Percentiles rank a stretch among this genome's conserved stretches.
Conservation (phyloP, 1,284 basidiomycete species). For the Sphaerobolus stellatus region DNA sequence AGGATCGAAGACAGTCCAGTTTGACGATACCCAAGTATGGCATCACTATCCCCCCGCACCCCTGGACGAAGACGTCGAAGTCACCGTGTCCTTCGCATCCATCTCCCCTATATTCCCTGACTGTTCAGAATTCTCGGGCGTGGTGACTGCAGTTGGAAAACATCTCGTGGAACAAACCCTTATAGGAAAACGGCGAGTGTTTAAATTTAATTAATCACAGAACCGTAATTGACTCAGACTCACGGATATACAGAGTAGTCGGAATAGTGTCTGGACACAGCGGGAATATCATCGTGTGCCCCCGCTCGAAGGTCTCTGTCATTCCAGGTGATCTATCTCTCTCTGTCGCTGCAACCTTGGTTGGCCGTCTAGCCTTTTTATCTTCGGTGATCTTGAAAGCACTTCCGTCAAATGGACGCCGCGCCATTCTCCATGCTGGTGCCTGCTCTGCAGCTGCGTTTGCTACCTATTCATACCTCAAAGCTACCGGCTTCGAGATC, state of each 20-base stretch:
- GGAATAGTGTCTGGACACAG: not conserved
- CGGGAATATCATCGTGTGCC: not conserved
- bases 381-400: not conserved
- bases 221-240: not conserved
- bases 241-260: not conserved
- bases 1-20: slow-evolving; percentile 2
- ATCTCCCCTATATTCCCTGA: slow-evolving; percentile 14
- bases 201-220: not conserved
- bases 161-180: not conserved
- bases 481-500: not conserved
- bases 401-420: not conserved
- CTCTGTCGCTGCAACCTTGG: not conserved
- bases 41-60: slow-evolving; percentile 15
- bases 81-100: slow-evolving; percentile 13
- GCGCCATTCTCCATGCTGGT: not conserved
- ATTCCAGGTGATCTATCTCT: not conserved
- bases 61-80: slow-evolving; percentile 17
- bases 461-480: not conserved
- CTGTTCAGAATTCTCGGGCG: slow-evolving; percentile 16
- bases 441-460: not conserved
- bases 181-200: not conserved
- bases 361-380: not conserved
- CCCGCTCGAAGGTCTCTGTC: not conserved
- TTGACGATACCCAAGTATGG: slow-evolving; percentile 13
- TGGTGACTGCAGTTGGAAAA: slow-evolving; percentile 4